phyloP scores from a whole-genome alignment of 305 asterid genomes.

The Ruellia speciosa region DNA sequence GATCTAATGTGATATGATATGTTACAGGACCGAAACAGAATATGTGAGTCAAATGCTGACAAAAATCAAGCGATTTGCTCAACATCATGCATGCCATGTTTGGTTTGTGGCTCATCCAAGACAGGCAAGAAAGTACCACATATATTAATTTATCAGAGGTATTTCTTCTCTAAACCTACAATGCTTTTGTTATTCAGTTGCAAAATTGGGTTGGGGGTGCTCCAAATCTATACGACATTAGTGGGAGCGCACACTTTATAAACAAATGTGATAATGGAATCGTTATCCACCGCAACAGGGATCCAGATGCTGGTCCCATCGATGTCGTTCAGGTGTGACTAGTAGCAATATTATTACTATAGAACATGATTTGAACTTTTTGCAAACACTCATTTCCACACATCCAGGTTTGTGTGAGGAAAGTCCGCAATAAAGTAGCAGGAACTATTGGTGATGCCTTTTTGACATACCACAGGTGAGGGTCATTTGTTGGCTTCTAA shows the following conservation, averaged over 20 bases:
- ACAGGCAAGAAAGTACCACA: constrained; percentile 44
- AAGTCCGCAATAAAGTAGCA: constrained; percentile 83
- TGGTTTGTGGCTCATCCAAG: constrained; percentile 99
- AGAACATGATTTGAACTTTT: not conserved
- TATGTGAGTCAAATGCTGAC: constrained; percentile 97
- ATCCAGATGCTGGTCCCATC: constrained; percentile 69
- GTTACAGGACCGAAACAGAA: constrained; percentile 87
- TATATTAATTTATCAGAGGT: not conserved
- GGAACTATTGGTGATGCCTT: constrained; percentile 87
- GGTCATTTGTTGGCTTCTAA: not conserved
- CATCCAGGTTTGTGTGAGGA: constrained; percentile 72
- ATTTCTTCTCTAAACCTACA: constrained; percentile 17
- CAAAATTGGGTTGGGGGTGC: constrained; percentile 83
- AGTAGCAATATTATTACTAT: constrained; percentile 1
- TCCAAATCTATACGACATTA: constrained; percentile 83
- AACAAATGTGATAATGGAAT: constrained; percentile 96
- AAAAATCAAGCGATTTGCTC: constrained; percentile 83
- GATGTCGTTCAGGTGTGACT: constrained; percentile 72
- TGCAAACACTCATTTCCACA: not conserved
- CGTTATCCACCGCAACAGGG: constrained; percentile 86
- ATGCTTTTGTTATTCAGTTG: constrained; percentile 37
- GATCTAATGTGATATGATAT: constrained; percentile 2
- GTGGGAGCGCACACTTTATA: constrained; percentile 96
- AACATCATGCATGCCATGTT: constrained; percentile 89
- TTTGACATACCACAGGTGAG: constrained; percentile 61